Conservation (phyloP, 441 rosid genomes). For the Gossypium trilobum region DNA sequence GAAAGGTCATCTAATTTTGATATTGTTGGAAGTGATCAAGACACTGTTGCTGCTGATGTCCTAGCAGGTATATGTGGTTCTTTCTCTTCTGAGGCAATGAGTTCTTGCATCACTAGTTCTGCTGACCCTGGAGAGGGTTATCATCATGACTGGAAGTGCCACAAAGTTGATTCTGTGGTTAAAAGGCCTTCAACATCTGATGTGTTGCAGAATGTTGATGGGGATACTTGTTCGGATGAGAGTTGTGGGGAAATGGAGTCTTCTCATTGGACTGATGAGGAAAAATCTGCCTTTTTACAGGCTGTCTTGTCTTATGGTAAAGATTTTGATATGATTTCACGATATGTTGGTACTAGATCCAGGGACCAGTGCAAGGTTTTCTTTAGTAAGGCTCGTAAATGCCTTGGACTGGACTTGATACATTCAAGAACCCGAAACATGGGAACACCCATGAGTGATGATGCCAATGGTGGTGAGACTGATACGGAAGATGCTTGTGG, state of each 20-base stretch:
- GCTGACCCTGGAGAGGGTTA: conserved; percentile 49
- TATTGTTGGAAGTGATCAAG: conserved; percentile 51
- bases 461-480: conserved; percentile 61
- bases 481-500: conserved; percentile 58
- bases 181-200: conserved; percentile 52
- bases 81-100: conserved; percentile 79
- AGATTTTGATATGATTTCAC: conserved; percentile 71
- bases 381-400: conserved; percentile 86
- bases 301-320: conserved; percentile 79
- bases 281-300: conserved; percentile 62
- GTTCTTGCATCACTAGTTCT: conserved; percentile 74
- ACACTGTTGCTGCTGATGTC: conserved; percentile 76
- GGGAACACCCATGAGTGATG: conserved; percentile 45
- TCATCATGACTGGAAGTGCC: conserved; percentile 39
- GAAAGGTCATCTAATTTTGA: conserved; percentile 44
- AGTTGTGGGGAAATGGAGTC: conserved; percentile 80
- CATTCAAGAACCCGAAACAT: conserved; percentile 35
- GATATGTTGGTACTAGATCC: conserved; percentile 58
- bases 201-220: conserved; percentile 54
- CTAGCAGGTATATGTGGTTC: conserved; percentile 76
- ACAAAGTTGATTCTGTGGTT: conserved; percentile 34
- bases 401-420: conserved; percentile 75
- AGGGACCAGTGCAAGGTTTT: conserved; percentile 80
- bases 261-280: conserved; percentile 87
- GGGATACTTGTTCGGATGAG: conserved; percentile 86